These are phyloP conservation scores for Cryptomeria japonica DNA, from an alignment of 75 land plant species.

Conservation along the genomic window DNA sequence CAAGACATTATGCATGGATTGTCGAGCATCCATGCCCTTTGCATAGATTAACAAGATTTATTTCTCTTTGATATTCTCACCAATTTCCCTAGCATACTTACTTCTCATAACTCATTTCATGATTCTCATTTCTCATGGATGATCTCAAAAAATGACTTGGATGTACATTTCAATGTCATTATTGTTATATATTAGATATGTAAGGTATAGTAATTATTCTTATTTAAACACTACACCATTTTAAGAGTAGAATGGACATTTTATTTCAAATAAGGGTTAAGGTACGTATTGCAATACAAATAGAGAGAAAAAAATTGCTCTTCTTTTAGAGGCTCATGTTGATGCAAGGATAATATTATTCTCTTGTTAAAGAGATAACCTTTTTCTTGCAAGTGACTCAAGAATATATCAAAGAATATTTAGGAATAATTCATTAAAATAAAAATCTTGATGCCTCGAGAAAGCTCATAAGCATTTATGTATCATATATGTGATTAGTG, in stretches of 20 bases:
- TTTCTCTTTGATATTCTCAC: conserved; percentile 24
- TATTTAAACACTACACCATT: conserved; percentile 72
- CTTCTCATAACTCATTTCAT: conserved; percentile 24
- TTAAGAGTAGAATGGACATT: conserved; percentile 71
- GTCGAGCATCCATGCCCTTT: conserved; percentile 26
- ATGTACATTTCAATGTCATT: conserved; percentile 18
- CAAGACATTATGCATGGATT: background rate
- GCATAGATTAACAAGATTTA: conserved; percentile 25
- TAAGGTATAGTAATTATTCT: conserved; percentile 65
- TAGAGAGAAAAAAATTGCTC: no score
- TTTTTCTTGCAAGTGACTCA: no score
- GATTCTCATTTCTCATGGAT: conserved; percentile 16
- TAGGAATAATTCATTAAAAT: no score
- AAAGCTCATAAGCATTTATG: no score
- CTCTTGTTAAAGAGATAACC: no score
- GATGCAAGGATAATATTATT: no score
- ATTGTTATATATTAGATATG: conserved; percentile 86
- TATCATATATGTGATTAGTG: no score
- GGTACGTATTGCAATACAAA: no score
- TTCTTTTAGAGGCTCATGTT: no score
- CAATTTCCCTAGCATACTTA: conserved; percentile 16
- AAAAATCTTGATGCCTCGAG: no score
- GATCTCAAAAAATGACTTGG: conserved; percentile 24
- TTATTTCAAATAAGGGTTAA: conserved; percentile 73
- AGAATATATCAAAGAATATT: no score